Evolutionary conservation across 495 filamentous ascomycete species (phyloP).

Genomic region (Usnea hakonensis): DNA sequence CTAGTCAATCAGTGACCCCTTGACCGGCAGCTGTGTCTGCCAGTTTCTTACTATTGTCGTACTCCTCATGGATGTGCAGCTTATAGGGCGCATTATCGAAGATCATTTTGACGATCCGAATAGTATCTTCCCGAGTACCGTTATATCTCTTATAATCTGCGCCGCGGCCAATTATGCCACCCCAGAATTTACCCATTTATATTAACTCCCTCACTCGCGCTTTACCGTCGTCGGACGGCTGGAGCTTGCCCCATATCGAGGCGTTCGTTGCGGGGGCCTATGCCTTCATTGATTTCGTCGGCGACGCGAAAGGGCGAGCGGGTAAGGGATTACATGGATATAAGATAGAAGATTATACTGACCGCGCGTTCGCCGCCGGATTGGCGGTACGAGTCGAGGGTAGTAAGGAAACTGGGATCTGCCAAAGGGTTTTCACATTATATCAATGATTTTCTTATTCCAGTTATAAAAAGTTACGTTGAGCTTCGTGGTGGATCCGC

Average conservation of each 20-base stretch:
- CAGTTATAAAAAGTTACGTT: too few species aligned
- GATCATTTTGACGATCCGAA: neutral
- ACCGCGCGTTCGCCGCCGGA: slow-evolving; percentile 95
- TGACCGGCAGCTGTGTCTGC: slow-evolving; percentile 25
- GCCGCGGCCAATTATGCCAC: neutral
- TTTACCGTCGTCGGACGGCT: neutral
- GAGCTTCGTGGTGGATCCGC: slow-evolving; percentile 14
- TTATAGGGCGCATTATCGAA: neutral
- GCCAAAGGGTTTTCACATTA: too few species aligned
- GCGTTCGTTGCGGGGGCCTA: slow-evolving; percentile 97
- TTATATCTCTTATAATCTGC: neutral
- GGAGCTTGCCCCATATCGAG: slow-evolving; percentile 33
- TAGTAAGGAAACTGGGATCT: too few species aligned
- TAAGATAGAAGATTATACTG: slow-evolving; percentile 97
- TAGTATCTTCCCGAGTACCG: neutral
- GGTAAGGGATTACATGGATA: slow-evolving; percentile 90
- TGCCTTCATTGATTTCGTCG: slow-evolving; percentile 99
- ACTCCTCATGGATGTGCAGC: neutral
- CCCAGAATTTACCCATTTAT: neutral
- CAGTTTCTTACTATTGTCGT: neutral
- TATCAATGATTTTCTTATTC: too few species aligned
- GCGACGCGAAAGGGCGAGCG: slow-evolving; percentile 95
- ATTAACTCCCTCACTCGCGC: neutral
- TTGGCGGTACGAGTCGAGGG: slow-evolving; percentile 84
- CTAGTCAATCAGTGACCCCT: neutral